Base-by-base conservation (phyloP, 139 green algal genomes). In the Pleodorina starrii region DNA sequence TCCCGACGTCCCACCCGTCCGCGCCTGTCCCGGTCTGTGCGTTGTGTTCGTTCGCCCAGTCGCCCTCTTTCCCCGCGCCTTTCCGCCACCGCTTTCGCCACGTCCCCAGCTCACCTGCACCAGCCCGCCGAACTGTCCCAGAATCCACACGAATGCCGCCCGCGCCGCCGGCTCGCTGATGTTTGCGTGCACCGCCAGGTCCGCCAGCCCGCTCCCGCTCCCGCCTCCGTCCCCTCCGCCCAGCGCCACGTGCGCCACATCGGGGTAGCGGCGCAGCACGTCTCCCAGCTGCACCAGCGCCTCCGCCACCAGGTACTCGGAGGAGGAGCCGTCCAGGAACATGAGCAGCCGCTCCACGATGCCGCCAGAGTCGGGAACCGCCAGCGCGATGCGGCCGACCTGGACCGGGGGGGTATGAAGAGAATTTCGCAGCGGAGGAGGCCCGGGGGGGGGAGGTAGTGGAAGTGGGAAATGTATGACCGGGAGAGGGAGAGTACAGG, bases 261-360 rank as follows among this genome's bases (percentile, higher is more conserved):
- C 95, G 2, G 96, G 96, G 91, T 96, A 98, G n/a, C 94, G 91
- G 29, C 96, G 92, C 87, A 98, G 86, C 75, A 98, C 92, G 90
- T 97, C 95, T 54, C 95, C 95, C 14, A 90, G 43, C 63, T 78
- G 46, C 81, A 97, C 87, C 50, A 97, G 83, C 27, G 92, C 93
- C 90, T 97, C 95, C 21, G 93, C 91, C 36, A 94, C 91, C 44
- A 98, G 77, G 88, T 95, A 92, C 40, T 95, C 93, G 29, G 86
- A 89, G 42, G 86, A 89, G 42, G 81, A 74, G 40, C 83, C 32
- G 38, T 98, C 97, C 75, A 99, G 93, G 89, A 99, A 99, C 35
- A 95, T 80, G 89, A 99, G 93, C 89, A 99, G 93, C 16, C 97
- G 93, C 90, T 99, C 98, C 38, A 99, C 91, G 68, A 99, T 96